A percentile compares a stretch with the other conserved stretches of the same genome.
These are phyloP conservation scores for Globisporangium paroecandrum DNA, from an alignment of 352 stramenopile species.

Conservation along the genomic window DNA sequence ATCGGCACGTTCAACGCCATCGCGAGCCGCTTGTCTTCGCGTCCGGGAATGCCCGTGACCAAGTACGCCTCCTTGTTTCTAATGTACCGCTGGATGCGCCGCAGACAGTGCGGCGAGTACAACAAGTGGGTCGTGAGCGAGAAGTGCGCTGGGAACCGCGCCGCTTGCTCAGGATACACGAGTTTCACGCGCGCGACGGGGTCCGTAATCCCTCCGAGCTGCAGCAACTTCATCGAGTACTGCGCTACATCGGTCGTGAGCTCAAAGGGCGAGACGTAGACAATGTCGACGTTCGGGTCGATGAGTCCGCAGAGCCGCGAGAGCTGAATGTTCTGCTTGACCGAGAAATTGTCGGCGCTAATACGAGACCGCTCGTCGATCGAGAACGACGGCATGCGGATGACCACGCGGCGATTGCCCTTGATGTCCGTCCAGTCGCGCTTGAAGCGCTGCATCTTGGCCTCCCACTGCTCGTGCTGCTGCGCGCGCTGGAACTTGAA, in stretches of 20 bases:
- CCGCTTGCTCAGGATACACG: conserved; percentile 78
- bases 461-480: conserved; percentile 41
- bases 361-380: conserved; percentile 66
- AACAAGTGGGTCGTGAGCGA: conserved; percentile 77
- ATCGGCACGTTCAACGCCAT: conserved; percentile 76
- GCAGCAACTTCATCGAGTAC: conserved; percentile 84
- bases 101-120: conserved; percentile 81
- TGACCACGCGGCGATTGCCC: conserved; percentile 47
- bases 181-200: conserved; percentile 69
- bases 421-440: conserved; percentile 55
- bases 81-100: conserved; percentile 56
- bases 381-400: conserved; percentile 84
- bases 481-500: conserved; percentile 34
- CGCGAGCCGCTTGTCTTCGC: conserved; percentile 79
- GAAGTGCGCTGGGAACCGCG: conserved; percentile 77
- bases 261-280: conserved; percentile 87
- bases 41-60: conserved; percentile 65
- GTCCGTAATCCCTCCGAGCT: conserved; percentile 67
- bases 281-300: conserved; percentile 76
- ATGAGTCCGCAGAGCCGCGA: conserved; percentile 62
- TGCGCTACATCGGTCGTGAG: conserved; percentile 68
- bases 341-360: conserved; percentile 56
- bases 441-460: conserved; percentile 43
- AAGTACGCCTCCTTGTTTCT: conserved; percentile 70
- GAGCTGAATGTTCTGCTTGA: conserved; percentile 84